These are phyloP conservation scores for Ettlia oleoabundans DNA, from an alignment of 139 green algal species.

Conservation along the genomic window DNA sequence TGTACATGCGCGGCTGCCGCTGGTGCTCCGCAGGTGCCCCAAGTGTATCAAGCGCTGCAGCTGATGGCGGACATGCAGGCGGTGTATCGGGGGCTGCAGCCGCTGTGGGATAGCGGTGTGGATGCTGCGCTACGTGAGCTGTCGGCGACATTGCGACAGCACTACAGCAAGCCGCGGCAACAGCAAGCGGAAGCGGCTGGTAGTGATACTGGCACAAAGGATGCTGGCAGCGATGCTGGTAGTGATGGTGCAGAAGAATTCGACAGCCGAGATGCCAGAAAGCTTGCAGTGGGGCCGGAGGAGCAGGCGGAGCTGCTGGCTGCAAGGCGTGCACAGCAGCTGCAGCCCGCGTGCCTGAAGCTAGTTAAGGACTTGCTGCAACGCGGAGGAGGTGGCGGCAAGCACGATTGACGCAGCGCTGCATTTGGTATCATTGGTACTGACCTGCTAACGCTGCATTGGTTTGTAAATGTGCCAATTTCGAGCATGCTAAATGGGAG, in stretches of 20 bases:
- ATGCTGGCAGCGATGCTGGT: neutral
- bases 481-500: no score
- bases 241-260: neutral
- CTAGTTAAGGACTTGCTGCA: conserved; percentile 44
- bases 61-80: conserved; percentile 31
- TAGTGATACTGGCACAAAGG: neutral
- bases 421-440: no score
- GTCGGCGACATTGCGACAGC: conserved; percentile 3
- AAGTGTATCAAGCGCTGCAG: conserved; percentile 17
- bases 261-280: neutral
- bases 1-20: no score
- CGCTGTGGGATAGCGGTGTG: conserved; percentile 7
- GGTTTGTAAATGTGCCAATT: neutral
- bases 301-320: conserved; percentile 30
- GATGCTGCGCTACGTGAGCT: conserved; percentile 19
- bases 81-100: neutral
- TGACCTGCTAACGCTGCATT: neutral
- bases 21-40: conserved; percentile 24
- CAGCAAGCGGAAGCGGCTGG: neutral
- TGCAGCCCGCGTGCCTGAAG: conserved; percentile 38
- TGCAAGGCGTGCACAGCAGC: neutral
- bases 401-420: conserved; percentile 29
- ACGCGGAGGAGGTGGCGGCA: conserved; percentile 2
- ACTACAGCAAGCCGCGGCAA: conserved; percentile 13
- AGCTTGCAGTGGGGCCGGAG: conserved; percentile 1